These are phyloP conservation scores for Tilletia setariae DNA, from an alignment of 1,284 basidiomycete genomes.

Conservation along the genomic window DNA sequence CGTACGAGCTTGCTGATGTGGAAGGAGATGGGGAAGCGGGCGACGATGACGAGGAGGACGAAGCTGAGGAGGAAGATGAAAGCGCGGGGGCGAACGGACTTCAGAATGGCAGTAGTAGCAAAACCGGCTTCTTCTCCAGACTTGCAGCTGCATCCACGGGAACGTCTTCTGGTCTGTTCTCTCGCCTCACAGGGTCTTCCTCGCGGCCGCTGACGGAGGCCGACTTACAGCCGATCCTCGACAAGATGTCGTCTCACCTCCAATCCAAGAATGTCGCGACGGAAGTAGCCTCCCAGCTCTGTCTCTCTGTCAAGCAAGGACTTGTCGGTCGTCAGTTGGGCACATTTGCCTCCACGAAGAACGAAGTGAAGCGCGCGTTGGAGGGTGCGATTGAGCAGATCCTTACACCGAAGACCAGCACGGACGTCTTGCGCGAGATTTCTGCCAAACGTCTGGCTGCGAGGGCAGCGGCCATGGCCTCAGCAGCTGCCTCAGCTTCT, in stretches of 20 bases:
- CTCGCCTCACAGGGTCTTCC: conserved; percentile 68
- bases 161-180: conserved; percentile 28
- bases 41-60: conserved; percentile 60
- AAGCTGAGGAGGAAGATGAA: conserved; percentile 33
- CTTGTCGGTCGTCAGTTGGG: conserved; percentile 70
- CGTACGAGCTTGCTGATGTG: conserved; percentile 93
- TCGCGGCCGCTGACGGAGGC: conserved; percentile 66
- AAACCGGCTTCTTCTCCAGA: conserved; percentile 63
- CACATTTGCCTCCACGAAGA: conserved; percentile 58
- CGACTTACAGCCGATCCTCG: conserved; percentile 82
- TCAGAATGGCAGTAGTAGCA: conserved; percentile 19
- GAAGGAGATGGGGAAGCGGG: conserved; percentile 28
- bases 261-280: conserved; percentile 99
- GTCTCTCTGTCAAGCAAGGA: conserved; percentile 82
- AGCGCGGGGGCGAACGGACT: conserved; percentile 16
- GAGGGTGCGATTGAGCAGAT: conserved; percentile 86
- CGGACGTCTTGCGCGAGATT: conserved; percentile 78
- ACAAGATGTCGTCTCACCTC: conserved; percentile 92
- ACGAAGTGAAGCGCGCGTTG: conserved; percentile 77
- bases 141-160: conserved; percentile 57
- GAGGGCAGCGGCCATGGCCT: conserved; percentile 27
- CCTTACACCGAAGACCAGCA: conserved; percentile 91
- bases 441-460: conserved; percentile 57
- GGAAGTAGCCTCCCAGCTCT: conserved; percentile 90
- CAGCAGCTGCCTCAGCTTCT: conserved; percentile 51